Percentiles rank a stretch among this genome's conserved stretches.
These are phyloP conservation scores for Saccharomyces hybrid DNA, from an alignment of 1,139 yeast genomes.

Conservation along the genomic window DNA sequence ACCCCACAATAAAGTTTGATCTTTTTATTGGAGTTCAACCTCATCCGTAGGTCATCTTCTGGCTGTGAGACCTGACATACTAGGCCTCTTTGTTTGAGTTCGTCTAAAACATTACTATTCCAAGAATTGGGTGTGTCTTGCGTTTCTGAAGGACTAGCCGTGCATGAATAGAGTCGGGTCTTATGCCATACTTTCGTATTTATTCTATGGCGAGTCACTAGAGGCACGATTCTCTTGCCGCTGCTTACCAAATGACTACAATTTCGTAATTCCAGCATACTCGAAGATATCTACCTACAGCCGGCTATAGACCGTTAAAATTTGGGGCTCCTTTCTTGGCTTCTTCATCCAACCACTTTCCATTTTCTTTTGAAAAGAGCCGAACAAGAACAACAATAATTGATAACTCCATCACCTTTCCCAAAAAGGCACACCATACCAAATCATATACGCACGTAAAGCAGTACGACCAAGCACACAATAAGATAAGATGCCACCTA, in stretches of 20 bases:
- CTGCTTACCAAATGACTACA: background rate
- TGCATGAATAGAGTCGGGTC: background rate
- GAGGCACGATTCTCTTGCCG: background rate
- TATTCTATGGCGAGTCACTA: background rate
- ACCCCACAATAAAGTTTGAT: constrained; percentile 86
- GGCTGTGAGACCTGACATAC: constrained; percentile 32
- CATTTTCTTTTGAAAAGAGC: background rate
- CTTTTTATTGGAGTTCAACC: constrained; percentile 28
- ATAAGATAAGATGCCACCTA: constrained; percentile 62
- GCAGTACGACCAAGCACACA: background rate
- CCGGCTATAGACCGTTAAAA: background rate
- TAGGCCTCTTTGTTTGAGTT: constrained; percentile 31
- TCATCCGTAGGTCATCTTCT: constrained; percentile 15
- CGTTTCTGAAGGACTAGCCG: background rate
- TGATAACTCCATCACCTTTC: background rate
- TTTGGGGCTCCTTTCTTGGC: background rate
- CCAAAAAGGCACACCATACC: background rate
- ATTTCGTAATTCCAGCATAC: background rate
- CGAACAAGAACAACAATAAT: background rate
- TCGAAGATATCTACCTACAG: background rate
- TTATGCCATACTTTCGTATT: background rate
- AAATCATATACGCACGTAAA: background rate
- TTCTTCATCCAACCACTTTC: background rate
- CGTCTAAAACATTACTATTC: constrained; percentile 6
- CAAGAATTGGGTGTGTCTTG: background rate